A percentile compares a stretch with the other conserved stretches of the same genome.
These are phyloP conservation scores for Talaromyces marneffei DNA, from an alignment of 2,329 filamentous ascomycete genomes.

Conservation along the genomic window DNA sequence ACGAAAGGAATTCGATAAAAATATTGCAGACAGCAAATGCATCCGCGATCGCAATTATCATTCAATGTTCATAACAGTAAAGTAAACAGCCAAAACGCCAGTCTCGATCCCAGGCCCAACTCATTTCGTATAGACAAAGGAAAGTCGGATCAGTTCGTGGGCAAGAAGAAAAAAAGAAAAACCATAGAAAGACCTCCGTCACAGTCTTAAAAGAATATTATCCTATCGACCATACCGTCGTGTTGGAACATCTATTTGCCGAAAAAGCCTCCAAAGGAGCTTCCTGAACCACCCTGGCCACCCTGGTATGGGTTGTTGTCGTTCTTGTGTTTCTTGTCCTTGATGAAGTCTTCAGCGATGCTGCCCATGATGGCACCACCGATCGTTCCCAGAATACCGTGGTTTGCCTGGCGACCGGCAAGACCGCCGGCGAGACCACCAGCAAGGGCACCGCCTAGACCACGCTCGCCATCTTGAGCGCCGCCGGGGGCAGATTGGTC, in stretches of 20 bases:
- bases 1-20: not conserved
- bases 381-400: slow-evolving; percentile 45
- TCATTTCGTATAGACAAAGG: not conserved
- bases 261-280: slow-evolving; percentile 27
- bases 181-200: not conserved
- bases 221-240: not conserved
- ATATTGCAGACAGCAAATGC: not conserved
- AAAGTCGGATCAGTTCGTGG: not conserved
- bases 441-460: slow-evolving; percentile 42
- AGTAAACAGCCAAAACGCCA: not conserved
- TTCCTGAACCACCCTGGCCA: slow-evolving; percentile 22
- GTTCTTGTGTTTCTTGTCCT: slow-evolving; percentile 34
- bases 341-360: slow-evolving; percentile 42
- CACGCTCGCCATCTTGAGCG: slow-evolving; percentile 42
- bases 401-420: slow-evolving; percentile 43
- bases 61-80: not conserved
- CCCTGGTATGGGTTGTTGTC: slow-evolving; percentile 19
- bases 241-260: slow-evolving; percentile 25
- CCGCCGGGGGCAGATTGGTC: slow-evolving; percentile 30
- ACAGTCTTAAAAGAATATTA: not conserved
- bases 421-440: slow-evolving; percentile 44
- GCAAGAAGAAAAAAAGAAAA: not conserved
- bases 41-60: not conserved
- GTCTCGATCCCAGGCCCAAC: not conserved
- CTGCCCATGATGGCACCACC: slow-evolving; percentile 45